Base-by-base conservation (phyloP, 139 green algal species). In the Spirogloea muscicola region DNA sequence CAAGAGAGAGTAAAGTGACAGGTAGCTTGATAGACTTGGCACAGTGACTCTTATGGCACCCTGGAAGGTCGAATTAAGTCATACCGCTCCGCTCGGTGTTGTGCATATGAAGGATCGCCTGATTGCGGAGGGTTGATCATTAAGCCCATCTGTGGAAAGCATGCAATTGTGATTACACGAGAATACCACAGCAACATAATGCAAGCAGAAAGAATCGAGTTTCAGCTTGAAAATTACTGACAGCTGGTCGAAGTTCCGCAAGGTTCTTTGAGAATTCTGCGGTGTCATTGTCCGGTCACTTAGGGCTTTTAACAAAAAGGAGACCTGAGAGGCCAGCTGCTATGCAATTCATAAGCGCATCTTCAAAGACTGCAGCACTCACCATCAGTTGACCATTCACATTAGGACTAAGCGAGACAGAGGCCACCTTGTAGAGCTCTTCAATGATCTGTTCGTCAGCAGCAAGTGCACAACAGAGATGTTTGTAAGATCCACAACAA, bases 381-480 rank as follows among this genome's bases (percentile, higher is more conserved):
- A 88, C 91, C n/a, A 67, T 39, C 13, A 96, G 89, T 79, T 98
- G 93, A 10, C 93, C 93, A 3, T 61, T 82, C 7, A 95, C 63
- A 83, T 97, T 97, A 49, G 92, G 89, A 82, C 92, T 96, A 33
- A 98, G 85, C 74, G 88, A 92, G 88, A 98, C 92, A 78, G 84
- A 93, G 7, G 86, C 83, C 18, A 95, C 81, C 88, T 98, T 97
- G 42, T 91, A 87, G 64, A 97, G 78, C 85, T 96, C 82, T 41
- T 91, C 91, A 1, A 88, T 76, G 18, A 62, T 55, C 62, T 80
- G 31, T 4, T 33, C 7, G 37, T 55, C 21, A 55, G 46, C 46
- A 55, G 21, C 21, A 55, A 21, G 21, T 21, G 46, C 21, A 21
- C 46, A 55, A 21, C 21, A 55, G n/a, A n/a, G 21, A 55, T 55